phyloP scores from a whole-genome alignment of 768 basidiomycete genomes.

The Podaxis sp. region DNA sequence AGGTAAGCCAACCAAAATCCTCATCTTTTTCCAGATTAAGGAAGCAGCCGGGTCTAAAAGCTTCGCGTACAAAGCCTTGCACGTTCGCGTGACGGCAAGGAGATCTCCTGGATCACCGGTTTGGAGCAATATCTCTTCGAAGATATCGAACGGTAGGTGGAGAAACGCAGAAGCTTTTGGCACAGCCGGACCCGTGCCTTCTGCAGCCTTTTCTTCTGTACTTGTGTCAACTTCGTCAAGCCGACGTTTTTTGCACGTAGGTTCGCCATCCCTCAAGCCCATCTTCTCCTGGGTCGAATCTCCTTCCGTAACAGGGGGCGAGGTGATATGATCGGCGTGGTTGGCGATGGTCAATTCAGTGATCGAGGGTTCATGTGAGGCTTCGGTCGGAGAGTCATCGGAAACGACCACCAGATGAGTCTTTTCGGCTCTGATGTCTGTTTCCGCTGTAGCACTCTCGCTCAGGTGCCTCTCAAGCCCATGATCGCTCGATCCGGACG shows the following conservation, averaged over 20 bases:
- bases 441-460: neutral
- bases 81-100: constrained; percentile 10
- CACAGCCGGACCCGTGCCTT: neutral
- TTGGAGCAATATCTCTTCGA: constrained; percentile 1
- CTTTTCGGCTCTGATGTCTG: neutral
- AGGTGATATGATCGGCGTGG: neutral
- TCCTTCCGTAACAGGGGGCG: neutral
- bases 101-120: constrained; percentile 1
- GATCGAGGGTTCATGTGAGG: neutral
- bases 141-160: constrained; percentile 8
- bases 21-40: constrained; percentile 15
- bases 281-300: neutral
- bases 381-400: neutral
- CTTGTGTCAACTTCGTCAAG: neutral
- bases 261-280: neutral
- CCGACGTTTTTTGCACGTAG: neutral
- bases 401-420: neutral
- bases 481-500: neutral
- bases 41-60: constrained; percentile 10
- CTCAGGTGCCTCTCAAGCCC: constrained; percentile 15
- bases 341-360: neutral
- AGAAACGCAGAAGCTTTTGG: constrained; percentile 33
- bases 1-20: constrained; percentile 17
- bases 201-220: neutral
- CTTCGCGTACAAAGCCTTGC: neutral